Evolutionary conservation across 2,329 filamentous ascomycete genomes (phyloP), one percentile per base, ranked within the genome.

Genomic region (Basipetospora sp.): DNA sequence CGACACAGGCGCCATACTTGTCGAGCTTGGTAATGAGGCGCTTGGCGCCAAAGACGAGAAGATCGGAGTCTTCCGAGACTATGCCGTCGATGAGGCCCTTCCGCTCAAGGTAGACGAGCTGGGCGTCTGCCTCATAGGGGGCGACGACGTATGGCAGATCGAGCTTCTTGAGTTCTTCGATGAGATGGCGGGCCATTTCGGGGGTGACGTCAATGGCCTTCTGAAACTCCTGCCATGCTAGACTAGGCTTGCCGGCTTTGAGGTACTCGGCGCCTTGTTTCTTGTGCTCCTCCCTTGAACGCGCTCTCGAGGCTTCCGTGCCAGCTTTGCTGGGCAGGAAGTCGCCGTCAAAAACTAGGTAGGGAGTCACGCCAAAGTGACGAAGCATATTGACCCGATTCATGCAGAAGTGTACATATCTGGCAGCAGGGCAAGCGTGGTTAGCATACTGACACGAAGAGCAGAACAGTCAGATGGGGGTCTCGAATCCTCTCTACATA

Each of bases 121-220:
- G 88, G n/a, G 88, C 80, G 57, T 98, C 90, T 33, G 90, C 90
- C 64, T 98, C 90, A 58, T 94, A 98, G 0, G 90, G 90, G 1
- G 90, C 90, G 14, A 98, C 92, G 39, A 98, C 69, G 53, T 94
- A 96, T 41, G 84, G 72, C 13, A 98, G 70, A 28, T 75, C 69
- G 50, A 78, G 64, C 50, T 74, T 74, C 60, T 92, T 94, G 49
- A 96, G 67, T 54, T 93, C 84, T 47, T 94, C 86, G 41, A 98
- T 98, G 38, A 96, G 62, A 46, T 82, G 71, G 5, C 83, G 75
- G 6, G 90, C 90, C 92, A 98, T 98, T 50, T 90, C 78, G 2
- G 92, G 88, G 2, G 90, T 96, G 27, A 98, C 77, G 55, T 98
- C 90, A 42, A 96, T 80, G 32, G 87, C 82, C 56, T 96, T 98